Evolutionary conservation across 2,329 filamentous ascomycete genomes (phyloP), one percentile per base, ranked within the genome.

Genomic region (Sphaceloma murrayae): DNA sequence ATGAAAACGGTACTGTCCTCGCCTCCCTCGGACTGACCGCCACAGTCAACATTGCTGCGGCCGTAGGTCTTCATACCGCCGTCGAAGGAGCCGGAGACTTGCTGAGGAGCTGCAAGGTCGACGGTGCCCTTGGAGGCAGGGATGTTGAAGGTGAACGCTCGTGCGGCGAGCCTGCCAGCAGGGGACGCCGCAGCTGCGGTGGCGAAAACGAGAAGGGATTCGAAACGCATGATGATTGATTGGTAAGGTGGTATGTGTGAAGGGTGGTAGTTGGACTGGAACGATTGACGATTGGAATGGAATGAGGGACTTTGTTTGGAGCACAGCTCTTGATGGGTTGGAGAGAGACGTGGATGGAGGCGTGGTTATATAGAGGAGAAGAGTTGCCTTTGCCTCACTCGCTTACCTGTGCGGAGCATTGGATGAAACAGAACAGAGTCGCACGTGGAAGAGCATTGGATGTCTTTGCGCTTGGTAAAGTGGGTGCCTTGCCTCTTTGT

Each of bases 1-100:
- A 70, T 61, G 64, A 75, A 75, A 55, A 75, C 70, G 34, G 72
- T 67, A 38, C 65, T 58, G 18, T 34, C 32, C 13, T 47, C 27
- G 18, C 34, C 33, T 38, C 3, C 58, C 57, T 47, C 46, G 13
- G 46, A 47, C 47, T 67, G 62, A 6, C 58, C 63, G 8, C 48
- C 48, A 52, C 64, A 67, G 27, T 60, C 58, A 8, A 55, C 56
- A 47, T 40, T 40, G 48, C 56, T 61, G 46, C 67, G 66, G 49
- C 63, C 68, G 54, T 58, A 70, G 29, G 59, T 57, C 52, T 62
- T 60, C 65, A 70, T 67, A 10, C 57, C 62, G 26, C 69, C 67
- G 48, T 70, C 67, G 38, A 68, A 67, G 29, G 52, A 58, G 46
- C 47, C 51, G 2, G 36, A 42, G 46, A 52, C 43, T 32, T 42